Evolutionary conservation across 768 basidiomycete genomes (phyloP).

Genomic region (Dioszegia aurantiaca): DNA sequence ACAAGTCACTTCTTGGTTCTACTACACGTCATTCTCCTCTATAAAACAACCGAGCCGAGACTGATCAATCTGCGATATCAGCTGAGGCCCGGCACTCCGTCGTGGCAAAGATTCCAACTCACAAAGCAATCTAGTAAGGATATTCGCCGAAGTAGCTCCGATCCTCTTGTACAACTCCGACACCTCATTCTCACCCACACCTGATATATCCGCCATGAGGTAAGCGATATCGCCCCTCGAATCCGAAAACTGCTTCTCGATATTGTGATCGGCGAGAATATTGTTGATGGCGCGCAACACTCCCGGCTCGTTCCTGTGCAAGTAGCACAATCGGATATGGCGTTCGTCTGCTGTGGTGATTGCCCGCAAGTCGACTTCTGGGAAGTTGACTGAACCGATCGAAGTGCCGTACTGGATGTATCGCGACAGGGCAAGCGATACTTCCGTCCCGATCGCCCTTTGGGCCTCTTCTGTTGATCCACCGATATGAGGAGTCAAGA

Average conservation of each 20-base stretch:
- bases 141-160: conserved; percentile 74
- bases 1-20: no score
- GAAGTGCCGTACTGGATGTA: conserved; percentile 92
- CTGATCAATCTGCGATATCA: background rate
- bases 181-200: conserved; percentile 77
- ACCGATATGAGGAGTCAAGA: conserved; percentile 97
- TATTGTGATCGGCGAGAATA: conserved; percentile 88
- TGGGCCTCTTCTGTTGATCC: conserved; percentile 99
- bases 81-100: background rate
- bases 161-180: conserved; percentile 74
- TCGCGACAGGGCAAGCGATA: conserved; percentile 74
- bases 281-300: conserved; percentile 94
- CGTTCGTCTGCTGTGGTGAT: conserved; percentile 78
- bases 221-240: conserved; percentile 60
- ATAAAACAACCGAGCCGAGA: no score
- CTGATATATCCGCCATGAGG: conserved; percentile 92
- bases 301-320: conserved; percentile 73
- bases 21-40: no score
- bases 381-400: conserved; percentile 94
- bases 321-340: conserved; percentile 85
- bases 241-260: conserved; percentile 99
- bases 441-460: conserved; percentile 93
- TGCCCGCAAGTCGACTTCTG: conserved; percentile 91
- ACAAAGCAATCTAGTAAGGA: conserved; percentile 77
- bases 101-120: conserved; percentile 23